phyloP scores from a whole-genome alignment of 116 monocot species.

The Dioscorea cayenensis region DNA sequence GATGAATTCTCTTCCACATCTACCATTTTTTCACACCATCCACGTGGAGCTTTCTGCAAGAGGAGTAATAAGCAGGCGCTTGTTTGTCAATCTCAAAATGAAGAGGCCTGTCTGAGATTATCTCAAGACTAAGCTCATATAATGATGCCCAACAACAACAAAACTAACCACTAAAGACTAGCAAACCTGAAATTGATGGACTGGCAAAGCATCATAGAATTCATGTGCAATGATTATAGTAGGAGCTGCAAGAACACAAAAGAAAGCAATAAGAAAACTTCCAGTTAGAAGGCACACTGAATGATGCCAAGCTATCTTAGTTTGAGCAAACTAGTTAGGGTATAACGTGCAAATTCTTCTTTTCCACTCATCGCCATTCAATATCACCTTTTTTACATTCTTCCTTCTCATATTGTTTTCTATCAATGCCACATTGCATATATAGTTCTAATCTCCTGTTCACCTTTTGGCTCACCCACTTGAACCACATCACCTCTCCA shows the following conservation, averaged over 20 bases:
- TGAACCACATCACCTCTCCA: no score
- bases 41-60: constrained; percentile 72
- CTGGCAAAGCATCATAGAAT: constrained; percentile 90
- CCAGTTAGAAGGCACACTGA: background rate
- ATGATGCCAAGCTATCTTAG: no score
- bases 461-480: no score
- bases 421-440: no score
- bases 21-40: constrained; percentile 97
- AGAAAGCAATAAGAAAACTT: background rate
- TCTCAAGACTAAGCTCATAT: background rate
- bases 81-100: background rate
- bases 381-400: no score
- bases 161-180: background rate
- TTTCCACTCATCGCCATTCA: no score
- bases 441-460: no score
- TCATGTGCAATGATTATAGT: constrained; percentile 95
- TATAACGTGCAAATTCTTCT: no score
- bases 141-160: no score
- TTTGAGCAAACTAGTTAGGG: no score
- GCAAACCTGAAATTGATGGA: constrained; percentile 94
- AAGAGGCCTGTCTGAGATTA: background rate
- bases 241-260: constrained; percentile 43
- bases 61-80: background rate
- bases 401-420: no score
- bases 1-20: constrained; percentile 70